These are phyloP conservation scores for Lentinula sp. DNA, from an alignment of 768 basidiomycete species.

Conservation along the genomic window DNA sequence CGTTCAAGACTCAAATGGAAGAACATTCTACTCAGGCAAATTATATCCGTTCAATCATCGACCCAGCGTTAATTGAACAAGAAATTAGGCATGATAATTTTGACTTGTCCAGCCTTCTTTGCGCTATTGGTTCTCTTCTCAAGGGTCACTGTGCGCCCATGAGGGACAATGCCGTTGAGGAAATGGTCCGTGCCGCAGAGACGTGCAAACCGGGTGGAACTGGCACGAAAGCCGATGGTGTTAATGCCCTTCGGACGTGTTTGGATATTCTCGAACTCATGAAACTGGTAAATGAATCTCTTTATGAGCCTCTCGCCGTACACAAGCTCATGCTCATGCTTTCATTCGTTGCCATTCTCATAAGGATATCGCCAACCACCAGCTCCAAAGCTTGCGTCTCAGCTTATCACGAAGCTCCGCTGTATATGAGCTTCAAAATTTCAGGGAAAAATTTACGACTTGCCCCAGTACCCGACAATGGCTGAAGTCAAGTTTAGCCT, in stretches of 20 bases:
- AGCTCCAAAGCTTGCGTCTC: slow-evolving; percentile 88
- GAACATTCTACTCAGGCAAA: slow-evolving; percentile 59
- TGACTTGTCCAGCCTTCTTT: slow-evolving; percentile 74
- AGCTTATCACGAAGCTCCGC: slow-evolving; percentile 77
- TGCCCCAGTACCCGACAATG: slow-evolving; percentile 57
- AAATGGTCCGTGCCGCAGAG: slow-evolving; percentile 70
- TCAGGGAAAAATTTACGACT: slow-evolving; percentile 36
- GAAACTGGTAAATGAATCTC: slow-evolving; percentile 62
- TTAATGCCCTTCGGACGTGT: slow-evolving; percentile 73
- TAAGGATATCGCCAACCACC: slow-evolving; percentile 95
- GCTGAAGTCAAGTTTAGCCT: slow-evolving; percentile 48
- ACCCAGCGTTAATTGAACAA: slow-evolving; percentile 76
- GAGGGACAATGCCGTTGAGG: slow-evolving; percentile 78
- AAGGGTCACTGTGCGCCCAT: slow-evolving; percentile 93
- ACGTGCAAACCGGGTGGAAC: slow-evolving; percentile 47
- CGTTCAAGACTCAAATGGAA: slow-evolving; percentile 53
- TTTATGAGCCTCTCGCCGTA: slow-evolving; percentile 5
- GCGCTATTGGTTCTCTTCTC: slow-evolving; percentile 71
- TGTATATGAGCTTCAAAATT: slow-evolving; percentile 73
- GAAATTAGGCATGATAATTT: slow-evolving; percentile 74
- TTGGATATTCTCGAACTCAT: slow-evolving; percentile 91
- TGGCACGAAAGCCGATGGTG: slow-evolving; percentile 56
- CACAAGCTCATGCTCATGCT: slow-evolving; percentile 15
- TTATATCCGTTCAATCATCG: slow-evolving; percentile 70
- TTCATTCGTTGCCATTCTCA: slow-evolving; percentile 9